These are phyloP conservation scores for Phragmites australis DNA, from an alignment of 176 grass and related monocot genomes.

Conservation along the genomic window DNA sequence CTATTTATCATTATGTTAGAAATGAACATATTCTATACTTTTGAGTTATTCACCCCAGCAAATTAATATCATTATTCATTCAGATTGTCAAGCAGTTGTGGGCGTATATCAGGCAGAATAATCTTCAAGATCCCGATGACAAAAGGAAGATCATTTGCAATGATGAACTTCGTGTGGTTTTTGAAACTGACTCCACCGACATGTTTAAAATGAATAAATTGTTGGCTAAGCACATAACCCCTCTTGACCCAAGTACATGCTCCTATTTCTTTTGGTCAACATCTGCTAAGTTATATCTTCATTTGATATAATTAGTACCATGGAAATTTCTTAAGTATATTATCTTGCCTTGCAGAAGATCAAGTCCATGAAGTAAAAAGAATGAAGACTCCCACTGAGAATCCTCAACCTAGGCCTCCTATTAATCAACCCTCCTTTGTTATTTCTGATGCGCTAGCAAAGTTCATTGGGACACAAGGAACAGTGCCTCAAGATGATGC, in stretches of 20 bases:
- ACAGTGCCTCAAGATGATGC: constrained; percentile 61
- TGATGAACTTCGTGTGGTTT: constrained; percentile 84
- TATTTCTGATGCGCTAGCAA: constrained; percentile 80
- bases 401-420: constrained; percentile 44
- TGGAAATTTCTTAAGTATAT: constrained; percentile 17
- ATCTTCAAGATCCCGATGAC: constrained; percentile 97
- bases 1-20: neutral
- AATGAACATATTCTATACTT: neutral
- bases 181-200: constrained; percentile 93
- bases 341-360: constrained; percentile 53
- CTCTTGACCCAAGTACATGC: constrained; percentile 66
- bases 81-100: constrained; percentile 99
- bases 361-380: constrained; percentile 52
- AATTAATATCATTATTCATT: constrained; percentile 43
- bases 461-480: constrained; percentile 73
- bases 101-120: constrained; percentile 95
- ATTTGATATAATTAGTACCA: constrained; percentile 13
- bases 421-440: constrained; percentile 39
- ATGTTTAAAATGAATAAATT: constrained; percentile 99
- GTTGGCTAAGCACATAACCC: constrained; percentile 93
- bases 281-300: constrained; percentile 27
- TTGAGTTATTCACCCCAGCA: neutral
- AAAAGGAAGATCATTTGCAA: constrained; percentile 99
- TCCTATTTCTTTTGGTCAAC: constrained; percentile 27
- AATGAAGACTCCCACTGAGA: constrained; percentile 37